Conservation (phyloP, 192 early-diverging fungal genomes). For the Coemansia reversa region DNA sequence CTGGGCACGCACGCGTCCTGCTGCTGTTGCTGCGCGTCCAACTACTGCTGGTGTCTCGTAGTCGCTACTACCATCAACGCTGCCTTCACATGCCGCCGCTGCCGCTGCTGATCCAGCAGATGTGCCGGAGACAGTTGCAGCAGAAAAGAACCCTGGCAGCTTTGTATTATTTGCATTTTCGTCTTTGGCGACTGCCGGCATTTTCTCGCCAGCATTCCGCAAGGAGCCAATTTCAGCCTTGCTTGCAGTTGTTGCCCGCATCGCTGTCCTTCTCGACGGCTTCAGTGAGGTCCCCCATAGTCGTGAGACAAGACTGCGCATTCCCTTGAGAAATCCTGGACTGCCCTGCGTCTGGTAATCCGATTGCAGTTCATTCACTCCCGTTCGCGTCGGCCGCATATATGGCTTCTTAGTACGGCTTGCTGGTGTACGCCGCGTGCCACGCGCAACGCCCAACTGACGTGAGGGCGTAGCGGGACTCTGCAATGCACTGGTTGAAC, state of each 20-base stretch:
- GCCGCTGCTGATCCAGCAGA: slow-evolving; percentile 3
- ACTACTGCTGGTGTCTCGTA: background rate
- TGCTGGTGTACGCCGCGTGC: slow-evolving; percentile 34
- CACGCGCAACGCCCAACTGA: slow-evolving; percentile 42
- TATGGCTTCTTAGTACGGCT: slow-evolving; percentile 51
- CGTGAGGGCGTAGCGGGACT: slow-evolving; percentile 35
- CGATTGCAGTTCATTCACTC: background rate
- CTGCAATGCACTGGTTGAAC: slow-evolving; percentile 14
- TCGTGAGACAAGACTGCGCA: slow-evolving; percentile 48
- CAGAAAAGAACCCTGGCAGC: background rate
- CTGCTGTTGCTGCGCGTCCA: slow-evolving; percentile 30
- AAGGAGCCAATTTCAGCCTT: background rate
- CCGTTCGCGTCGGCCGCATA: slow-evolving; percentile 6
- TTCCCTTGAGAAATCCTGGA: slow-evolving; percentile 44
- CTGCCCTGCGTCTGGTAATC: slow-evolving; percentile 23
- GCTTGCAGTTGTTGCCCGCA: background rate
- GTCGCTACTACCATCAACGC: background rate
- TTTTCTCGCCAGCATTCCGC: background rate
- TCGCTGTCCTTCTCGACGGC: slow-evolving; percentile 5
- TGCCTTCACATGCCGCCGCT: background rate
- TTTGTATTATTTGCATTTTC: slow-evolving; percentile 1
- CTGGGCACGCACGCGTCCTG: slow-evolving; percentile 16
- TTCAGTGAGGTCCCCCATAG: slow-evolving; percentile 47
- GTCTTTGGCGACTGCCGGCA: background rate
- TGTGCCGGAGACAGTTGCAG: background rate